phyloP scores from a whole-genome alignment of 163 green algal genomes.

The Chlamydomonas reinhardtii region DNA sequence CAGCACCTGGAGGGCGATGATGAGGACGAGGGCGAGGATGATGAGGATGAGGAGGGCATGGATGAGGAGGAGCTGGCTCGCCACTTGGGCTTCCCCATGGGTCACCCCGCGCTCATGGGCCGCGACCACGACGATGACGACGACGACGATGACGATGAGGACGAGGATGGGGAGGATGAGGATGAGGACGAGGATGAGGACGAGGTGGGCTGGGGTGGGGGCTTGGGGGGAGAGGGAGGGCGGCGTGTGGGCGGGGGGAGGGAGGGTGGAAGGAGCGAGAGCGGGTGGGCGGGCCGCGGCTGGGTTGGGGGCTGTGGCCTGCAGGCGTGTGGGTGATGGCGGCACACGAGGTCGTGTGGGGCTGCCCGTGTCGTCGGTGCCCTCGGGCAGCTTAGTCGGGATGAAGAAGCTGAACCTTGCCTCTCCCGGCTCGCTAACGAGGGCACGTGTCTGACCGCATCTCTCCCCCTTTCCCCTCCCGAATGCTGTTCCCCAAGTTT shows the following conservation, averaged over 20 bases:
- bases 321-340: too few species aligned
- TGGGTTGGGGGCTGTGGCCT: too few species aligned
- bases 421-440: too few species aligned
- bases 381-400: too few species aligned
- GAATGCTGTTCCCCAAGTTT: too few species aligned
- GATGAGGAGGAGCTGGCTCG: slow-evolving; percentile 38
- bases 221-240: neutral
- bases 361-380: too few species aligned
- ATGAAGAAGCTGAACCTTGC: too few species aligned
- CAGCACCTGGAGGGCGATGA: slow-evolving; percentile 16
- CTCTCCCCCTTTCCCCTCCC: too few species aligned
- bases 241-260: neutral
- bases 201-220: neutral
- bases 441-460: too few species aligned
- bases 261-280: neutral
- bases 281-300: neutral
- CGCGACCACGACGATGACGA: slow-evolving; percentile 52
- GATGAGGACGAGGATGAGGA: slow-evolving; percentile 57
- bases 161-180: slow-evolving; percentile 62
- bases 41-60: slow-evolving; percentile 57
- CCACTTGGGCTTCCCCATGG: slow-evolving; percentile 25
- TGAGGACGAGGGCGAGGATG: slow-evolving; percentile 44
- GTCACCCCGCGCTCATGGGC: neutral
- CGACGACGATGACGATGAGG: slow-evolving; percentile 61
- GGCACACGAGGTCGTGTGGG: too few species aligned